These are phyloP conservation scores for Xylaria sp. DNA, from an alignment of 2,329 filamentous ascomycete genomes.

Conservation along the genomic window DNA sequence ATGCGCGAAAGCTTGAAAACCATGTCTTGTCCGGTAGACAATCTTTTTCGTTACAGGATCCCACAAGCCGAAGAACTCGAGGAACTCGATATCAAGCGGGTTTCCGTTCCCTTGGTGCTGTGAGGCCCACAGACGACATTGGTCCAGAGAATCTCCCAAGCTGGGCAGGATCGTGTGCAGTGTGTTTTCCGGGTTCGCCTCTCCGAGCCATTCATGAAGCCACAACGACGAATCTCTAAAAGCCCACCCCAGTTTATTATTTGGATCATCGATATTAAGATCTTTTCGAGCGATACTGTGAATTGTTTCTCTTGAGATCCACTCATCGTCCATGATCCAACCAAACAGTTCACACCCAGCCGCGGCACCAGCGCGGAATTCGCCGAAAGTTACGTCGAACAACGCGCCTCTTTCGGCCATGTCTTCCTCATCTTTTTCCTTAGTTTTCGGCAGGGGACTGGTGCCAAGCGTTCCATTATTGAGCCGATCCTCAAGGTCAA, in stretches of 20 bases:
- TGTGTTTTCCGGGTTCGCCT: conserved; percentile 1
- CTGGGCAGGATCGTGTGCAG: background rate
- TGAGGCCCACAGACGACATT: conserved; percentile 3
- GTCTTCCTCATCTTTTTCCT: background rate
- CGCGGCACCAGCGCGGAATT: background rate
- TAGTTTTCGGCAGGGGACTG: background rate
- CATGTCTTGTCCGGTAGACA: background rate
- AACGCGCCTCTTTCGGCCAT: conserved; percentile 4
- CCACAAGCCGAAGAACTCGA: background rate
- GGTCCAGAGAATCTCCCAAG: background rate
- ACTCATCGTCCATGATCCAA: conserved; percentile 1
- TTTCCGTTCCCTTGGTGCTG: background rate
- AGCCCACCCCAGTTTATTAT: background rate
- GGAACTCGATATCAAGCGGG: conserved; percentile 2
- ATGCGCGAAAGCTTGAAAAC: background rate
- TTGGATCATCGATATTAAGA: background rate
- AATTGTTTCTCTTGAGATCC: background rate
- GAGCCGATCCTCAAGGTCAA: background rate
- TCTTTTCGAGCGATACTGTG: background rate
- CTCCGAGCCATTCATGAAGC: background rate
- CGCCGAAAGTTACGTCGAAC: background rate
- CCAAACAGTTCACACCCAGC: background rate
- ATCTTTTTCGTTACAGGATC: background rate
- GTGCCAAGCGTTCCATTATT: background rate
- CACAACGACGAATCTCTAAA: conserved; percentile 1